Evolutionary conservation across 352 stramenopile genomes (phyloP).

Genomic region (Globisporangium radiosum): DNA sequence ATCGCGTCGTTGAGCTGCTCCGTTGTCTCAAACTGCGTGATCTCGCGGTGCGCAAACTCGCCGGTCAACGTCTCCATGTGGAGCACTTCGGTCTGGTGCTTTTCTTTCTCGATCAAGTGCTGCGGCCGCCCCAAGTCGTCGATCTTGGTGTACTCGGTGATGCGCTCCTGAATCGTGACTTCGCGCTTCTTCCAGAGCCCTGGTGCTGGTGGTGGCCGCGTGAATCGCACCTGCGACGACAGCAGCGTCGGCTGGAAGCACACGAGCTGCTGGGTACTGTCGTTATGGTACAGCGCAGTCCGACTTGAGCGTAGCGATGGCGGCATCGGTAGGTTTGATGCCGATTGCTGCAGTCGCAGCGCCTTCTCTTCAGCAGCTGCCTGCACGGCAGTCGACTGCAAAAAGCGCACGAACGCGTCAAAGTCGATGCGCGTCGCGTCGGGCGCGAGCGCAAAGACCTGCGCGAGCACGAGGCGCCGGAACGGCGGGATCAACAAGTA

Average conservation of each 20-base stretch:
- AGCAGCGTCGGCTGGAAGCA: slow-evolving; percentile 37
- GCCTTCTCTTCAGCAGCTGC: slow-evolving; percentile 39
- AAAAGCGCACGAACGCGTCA: slow-evolving; percentile 56
- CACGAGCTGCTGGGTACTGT: slow-evolving; percentile 23
- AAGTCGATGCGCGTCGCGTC: slow-evolving; percentile 37
- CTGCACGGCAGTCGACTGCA: slow-evolving; percentile 48
- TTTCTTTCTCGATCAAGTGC: slow-evolving; percentile 75
- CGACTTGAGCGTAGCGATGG: slow-evolving; percentile 13
- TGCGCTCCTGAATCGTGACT: slow-evolving; percentile 82
- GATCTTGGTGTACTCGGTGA: slow-evolving; percentile 86
- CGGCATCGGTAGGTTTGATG: slow-evolving; percentile 13
- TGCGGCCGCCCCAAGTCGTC: slow-evolving; percentile 70
- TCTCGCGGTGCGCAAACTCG: slow-evolving; percentile 79
- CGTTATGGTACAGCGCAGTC: not conserved
- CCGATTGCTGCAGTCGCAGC: slow-evolving; percentile 11
- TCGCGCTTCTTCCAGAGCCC: slow-evolving; percentile 86
- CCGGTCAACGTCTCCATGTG: slow-evolving; percentile 78
- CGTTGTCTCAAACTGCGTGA: slow-evolving; percentile 82
- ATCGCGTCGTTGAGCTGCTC: slow-evolving; percentile 81
- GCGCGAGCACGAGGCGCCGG: slow-evolving; percentile 41
- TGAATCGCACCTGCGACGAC: slow-evolving; percentile 28
- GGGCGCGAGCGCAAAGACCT: slow-evolving; percentile 40
- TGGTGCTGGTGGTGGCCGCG: slow-evolving; percentile 37
- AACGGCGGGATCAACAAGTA: slow-evolving; percentile 70
- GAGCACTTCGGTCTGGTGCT: slow-evolving; percentile 79